Conservation (phyloP, 73 alveolate genomes). For the Paramecium sexaurelia region DNA sequence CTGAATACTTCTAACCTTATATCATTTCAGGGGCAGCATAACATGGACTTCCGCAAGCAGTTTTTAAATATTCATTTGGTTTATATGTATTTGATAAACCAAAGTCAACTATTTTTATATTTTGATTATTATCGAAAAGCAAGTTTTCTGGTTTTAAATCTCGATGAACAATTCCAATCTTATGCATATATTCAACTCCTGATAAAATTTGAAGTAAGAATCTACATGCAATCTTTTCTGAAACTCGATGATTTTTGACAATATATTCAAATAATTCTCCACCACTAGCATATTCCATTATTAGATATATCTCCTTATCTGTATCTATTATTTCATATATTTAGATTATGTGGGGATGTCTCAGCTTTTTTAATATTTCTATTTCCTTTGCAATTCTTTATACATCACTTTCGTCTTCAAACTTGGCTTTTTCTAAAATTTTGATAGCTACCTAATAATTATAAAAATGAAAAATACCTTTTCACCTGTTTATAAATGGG, state of each 20-base stretch:
- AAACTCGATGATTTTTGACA: constrained; percentile 70
- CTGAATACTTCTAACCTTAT: constrained; percentile 91
- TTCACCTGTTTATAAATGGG: constrained; percentile 50
- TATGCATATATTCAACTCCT: constrained; percentile 89
- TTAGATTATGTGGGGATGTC: constrained; percentile 88
- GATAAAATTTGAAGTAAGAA: constrained; percentile 79
- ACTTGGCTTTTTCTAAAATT: constrained; percentile 84
- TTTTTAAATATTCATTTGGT: constrained; percentile 71
- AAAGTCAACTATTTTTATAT: constrained; percentile 77
- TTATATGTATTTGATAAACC: constrained; percentile 64
- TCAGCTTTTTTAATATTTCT: constrained; percentile 75
- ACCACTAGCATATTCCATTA: constrained; percentile 75
- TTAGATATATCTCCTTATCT: constrained; percentile 58
- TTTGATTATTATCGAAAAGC: constrained; percentile 86
- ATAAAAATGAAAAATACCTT: constrained; percentile 21
- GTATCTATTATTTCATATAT: constrained; percentile 80
- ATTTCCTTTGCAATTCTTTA: constrained; percentile 87
- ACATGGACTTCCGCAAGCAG: constrained; percentile 99
- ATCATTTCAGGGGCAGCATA: constrained; percentile 99
- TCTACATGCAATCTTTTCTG: constrained; percentile 84
- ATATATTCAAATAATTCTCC: constrained; percentile 76
- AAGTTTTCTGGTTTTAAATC: constrained; percentile 98
- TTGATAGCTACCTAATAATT: constrained; percentile 78
- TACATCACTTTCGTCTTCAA: constrained; percentile 85
- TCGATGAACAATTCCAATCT: constrained; percentile 85